A percentile compares a stretch with the other conserved stretches of the same genome.
Conservation (phyloP, 75 land plant species). For the Chamaecyparis obtusa region DNA sequence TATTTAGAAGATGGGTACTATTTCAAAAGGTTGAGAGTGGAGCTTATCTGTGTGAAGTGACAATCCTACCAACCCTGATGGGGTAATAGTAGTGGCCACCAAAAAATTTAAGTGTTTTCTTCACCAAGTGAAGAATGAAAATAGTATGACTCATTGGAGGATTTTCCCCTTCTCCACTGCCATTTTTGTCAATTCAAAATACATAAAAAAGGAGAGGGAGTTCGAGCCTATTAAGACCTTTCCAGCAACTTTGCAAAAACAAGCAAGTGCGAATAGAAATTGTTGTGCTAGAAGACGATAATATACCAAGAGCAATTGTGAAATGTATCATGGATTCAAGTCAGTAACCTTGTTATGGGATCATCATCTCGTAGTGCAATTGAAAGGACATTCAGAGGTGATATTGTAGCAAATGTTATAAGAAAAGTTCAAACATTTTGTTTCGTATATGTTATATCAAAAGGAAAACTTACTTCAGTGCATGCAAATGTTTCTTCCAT, state of each 20-base stretch:
- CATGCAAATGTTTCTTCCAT: background rate
- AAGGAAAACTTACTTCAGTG: slow-evolving; percentile 32
- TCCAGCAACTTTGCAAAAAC: slow-evolving; percentile 27
- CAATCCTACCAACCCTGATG: too few relatives aligned
- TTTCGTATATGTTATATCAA: slow-evolving; percentile 45
- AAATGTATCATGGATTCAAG: slow-evolving; percentile 30
- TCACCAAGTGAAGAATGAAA: too few relatives aligned
- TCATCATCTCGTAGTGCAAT: slow-evolving; percentile 26
- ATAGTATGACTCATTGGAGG: too few relatives aligned
- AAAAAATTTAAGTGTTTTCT: too few relatives aligned
- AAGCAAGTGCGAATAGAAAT: slow-evolving; percentile 31
- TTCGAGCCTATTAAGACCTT: slow-evolving; percentile 29
- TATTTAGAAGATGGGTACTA: too few relatives aligned
- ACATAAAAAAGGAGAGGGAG: too few relatives aligned
- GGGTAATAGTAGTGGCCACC: too few relatives aligned
- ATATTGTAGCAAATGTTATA: slow-evolving; percentile 28
- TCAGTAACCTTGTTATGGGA: slow-evolving; percentile 45
- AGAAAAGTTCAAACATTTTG: slow-evolving; percentile 46
- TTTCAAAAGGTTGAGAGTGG: too few relatives aligned
- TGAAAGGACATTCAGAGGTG: slow-evolving; percentile 45
- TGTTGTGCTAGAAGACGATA: slow-evolving; percentile 50
- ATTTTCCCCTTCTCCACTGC: too few relatives aligned
- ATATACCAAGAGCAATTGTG: slow-evolving; percentile 44
- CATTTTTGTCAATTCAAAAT: too few relatives aligned
- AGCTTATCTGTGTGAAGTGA: too few relatives aligned